Evolutionary conservation across 768 basidiomycete genomes (phyloP), one percentile per base, ranked within the genome.

Genomic region (Cubamyces lactineus): DNA sequence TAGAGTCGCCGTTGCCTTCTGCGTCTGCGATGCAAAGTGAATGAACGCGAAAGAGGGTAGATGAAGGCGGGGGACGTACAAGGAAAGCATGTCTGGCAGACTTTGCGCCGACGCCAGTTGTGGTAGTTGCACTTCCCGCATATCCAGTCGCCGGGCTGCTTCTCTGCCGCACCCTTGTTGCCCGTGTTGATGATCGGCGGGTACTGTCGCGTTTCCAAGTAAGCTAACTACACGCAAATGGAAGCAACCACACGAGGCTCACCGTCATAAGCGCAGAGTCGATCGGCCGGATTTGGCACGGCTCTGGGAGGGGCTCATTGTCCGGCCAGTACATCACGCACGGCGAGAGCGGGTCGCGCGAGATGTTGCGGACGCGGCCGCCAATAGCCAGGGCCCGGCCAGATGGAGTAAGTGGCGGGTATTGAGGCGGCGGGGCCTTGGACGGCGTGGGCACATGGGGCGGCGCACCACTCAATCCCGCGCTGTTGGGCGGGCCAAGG

Each of bases 241-340:
- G 39, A 39, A 11, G 52, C 26, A 13, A 1, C 9, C 38, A 19
- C 59, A 40, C 6, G 30, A 15, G 23, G 68, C 82, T 63, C 70
- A 88, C 89, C 53, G 84, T 78, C 39, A 86, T 67, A 17, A 85
- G 85, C 53, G 77, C 74, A 17, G 87, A 74, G 21, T 70, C 79
- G 62, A 76, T 80, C 0, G 88, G 90, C 3, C 90, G 69, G 53
- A 78, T 89, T 76, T 94, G 92, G 13, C 89, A 85, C 71, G 85
- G 86, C 66, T 90, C 88, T 0, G 92, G 92, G 63, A 91, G 78
- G 4, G 89, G 82, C 70, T 94, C 92, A 67, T 94, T 94, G 73
- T 93, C 92, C 5, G 92, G 92, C 92, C 92, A 94, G 68, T 88
- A 94, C 86, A 94, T 87, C 76, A 92, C 80, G 67, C 92, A 92